Base-by-base conservation (phyloP, 441 rosid genomes). In the Populus hybrid region DNA sequence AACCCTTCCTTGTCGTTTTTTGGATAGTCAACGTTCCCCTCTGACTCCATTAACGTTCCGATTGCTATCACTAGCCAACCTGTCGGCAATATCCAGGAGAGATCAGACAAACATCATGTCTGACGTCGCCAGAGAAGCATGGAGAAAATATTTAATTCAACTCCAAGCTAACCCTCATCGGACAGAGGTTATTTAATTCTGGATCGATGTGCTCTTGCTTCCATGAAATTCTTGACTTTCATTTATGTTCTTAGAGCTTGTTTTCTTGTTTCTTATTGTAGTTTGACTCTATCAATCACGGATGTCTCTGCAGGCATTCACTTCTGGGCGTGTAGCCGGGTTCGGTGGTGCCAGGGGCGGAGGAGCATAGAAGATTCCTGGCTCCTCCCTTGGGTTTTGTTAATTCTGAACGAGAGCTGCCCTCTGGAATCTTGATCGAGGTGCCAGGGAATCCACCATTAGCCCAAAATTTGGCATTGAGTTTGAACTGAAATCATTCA, bases 101-200 rank as follows among this genome's bases (percentile, higher is more conserved):
- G 9, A n/a, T 19, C 32, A 2, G 30, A 28, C 30, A 28, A 28
- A 28, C 32, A 77, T 63, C 84, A 94, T 94, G 98, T 88, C 93
- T 24, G 97, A 92, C 79, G 73, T 82, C 9, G 91, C 86, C 73
- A 87, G 89, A 82, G 94, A 89, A 18, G 94, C 97, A 28, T 94
- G 97, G 95, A 83, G 93, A 81, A 91, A 90, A 50, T 92, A 94
- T 83, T 84, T 94, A 69, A 90, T 89, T 72, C 98, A 94, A 86
- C 97, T 92, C 70, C 94, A 92, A 84, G 86, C 84, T 14, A 89
- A 88, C 83, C 97, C 97, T 81, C 90, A 89, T 35, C 78, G 95
- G 83, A 94, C 98, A 71, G 91, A 92, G 94, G 98, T 91, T 36
- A 35, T 16, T 66, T 30, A 16, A 21, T 19, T 30, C 30, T 28